Evolutionary conservation across 1,284 basidiomycete species (phyloP), one percentile per base, ranked within the genome.

Genomic region (Ceratobasidium sp.): DNA sequence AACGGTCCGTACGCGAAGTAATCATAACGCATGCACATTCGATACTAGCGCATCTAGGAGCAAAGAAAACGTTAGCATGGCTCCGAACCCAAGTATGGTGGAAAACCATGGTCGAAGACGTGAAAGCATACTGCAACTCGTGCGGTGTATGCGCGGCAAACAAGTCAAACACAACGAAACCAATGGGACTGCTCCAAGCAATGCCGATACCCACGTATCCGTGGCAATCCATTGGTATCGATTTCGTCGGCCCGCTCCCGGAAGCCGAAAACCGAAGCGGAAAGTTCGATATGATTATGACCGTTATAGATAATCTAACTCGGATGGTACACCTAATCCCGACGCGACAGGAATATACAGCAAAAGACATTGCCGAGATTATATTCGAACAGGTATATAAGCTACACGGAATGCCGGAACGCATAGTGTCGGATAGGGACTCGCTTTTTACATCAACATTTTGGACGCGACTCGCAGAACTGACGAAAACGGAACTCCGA

Each of bases 171-270:
- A 79, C 78, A 6, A 52, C 77, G 23, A 66, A 46, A 12, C 77
- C 78, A 0, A 73, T 42, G 33, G 81, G 82, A 13, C 38, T 78
- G 3, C 79, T 82, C 1, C 79, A 81, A 12, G 77, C 80, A 0
- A 70, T 82, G 20, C 42, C 50, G 2, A 42, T 81, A 10, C 82
- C 81, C 7, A 46, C 38, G 1, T 71, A 70, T 0, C 80, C 80
- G 1, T 83, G 81, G 80, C 74, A 78, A n/a, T 66, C 81, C 0
- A 84, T 86, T 0, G 83, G 82, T 0, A 83, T 86, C 17, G 85
- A 86, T 74, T 86, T 86, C 61, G 83, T 86, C 3, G 84, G 85
- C 1, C 85, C 84, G 0, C 75, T 87, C 9, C 85, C 83, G 0
- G 70, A 80, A 15, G 85, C 84, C 0, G 75, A 79, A 33, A 83